phyloP scores from a whole-genome alignment of 2,329 filamentous ascomycete genomes.

The Colletotrichum chrysophilum region DNA sequence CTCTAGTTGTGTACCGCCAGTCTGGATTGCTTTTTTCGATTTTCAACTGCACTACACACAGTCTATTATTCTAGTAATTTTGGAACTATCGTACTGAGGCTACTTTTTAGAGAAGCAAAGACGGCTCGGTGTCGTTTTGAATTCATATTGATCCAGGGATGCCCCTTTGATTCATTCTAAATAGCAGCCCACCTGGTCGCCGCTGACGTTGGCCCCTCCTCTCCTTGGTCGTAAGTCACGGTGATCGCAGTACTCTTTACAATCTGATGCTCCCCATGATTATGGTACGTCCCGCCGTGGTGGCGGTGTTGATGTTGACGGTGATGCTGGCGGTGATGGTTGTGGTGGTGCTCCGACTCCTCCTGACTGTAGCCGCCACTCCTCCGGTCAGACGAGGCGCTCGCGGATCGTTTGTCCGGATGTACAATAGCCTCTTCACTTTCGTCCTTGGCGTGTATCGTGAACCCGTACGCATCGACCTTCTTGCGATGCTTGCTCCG shows the following conservation, averaged over 20 bases:
- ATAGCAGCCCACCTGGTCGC: background rate
- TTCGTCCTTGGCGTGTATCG: background rate
- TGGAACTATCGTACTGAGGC: background rate
- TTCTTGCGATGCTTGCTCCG: background rate
- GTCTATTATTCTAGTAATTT: background rate
- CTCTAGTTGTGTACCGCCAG: background rate
- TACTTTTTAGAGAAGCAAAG: background rate
- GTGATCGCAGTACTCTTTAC: background rate
- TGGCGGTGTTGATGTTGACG: background rate
- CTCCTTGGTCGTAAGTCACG: background rate
- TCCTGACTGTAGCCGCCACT: background rate
- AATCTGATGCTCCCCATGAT: background rate
- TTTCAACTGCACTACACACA: background rate
- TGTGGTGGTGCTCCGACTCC: background rate
- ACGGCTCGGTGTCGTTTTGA: background rate
- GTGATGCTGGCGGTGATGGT: background rate
- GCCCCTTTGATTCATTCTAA: background rate
- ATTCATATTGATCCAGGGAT: fast-evolving
- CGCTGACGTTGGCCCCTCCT: background rate
- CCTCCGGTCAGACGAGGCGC: background rate
- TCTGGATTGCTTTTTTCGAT: fast-evolving
- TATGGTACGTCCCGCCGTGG: background rate
- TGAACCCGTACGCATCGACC: background rate
- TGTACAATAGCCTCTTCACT: background rate
- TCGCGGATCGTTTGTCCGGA: background rate